Conservation (phyloP, 1,284 basidiomycete genomes). For the Microbotryum silenes-acaulis region DNA sequence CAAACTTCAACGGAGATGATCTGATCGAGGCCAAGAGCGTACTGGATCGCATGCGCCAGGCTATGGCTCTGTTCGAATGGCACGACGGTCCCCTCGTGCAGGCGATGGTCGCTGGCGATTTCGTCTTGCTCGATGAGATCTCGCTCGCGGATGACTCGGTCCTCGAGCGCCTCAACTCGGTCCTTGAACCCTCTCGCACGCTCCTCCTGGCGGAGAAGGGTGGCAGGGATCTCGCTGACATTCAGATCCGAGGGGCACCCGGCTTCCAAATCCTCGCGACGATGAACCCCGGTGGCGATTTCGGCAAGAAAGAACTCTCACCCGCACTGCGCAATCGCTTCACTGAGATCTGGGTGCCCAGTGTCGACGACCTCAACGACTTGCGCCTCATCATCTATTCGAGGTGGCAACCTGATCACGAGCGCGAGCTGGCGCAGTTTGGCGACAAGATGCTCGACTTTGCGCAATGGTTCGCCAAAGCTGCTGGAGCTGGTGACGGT, state of each 20-base stretch:
- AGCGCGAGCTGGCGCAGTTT: constrained; percentile 48
- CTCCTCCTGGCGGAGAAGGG: constrained; percentile 91
- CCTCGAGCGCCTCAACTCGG: constrained; percentile 92
- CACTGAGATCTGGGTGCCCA: constrained; percentile 98
- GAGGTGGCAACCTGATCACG: constrained; percentile 56
- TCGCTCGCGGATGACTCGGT: constrained; percentile 98
- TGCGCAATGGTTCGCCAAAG: constrained; percentile 65
- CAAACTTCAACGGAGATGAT: too few species aligned
- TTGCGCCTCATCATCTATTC: constrained; percentile 68
- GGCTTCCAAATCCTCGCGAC: constrained; percentile 89
- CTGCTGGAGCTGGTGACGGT: constrained; percentile 59
- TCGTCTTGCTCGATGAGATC: constrained; percentile 92
- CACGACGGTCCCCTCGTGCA: constrained; percentile 87
- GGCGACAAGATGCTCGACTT: constrained; percentile 70
- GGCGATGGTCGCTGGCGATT: constrained; percentile 78
- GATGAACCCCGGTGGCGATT: constrained; percentile 99
- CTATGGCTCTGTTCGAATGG: constrained; percentile 87
- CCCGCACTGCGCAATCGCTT: constrained; percentile 96
- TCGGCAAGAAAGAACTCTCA: constrained; percentile 97
- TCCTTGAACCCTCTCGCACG: constrained; percentile 80
- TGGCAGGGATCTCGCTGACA: constrained; percentile 61
- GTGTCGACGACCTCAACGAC: constrained; percentile 68
- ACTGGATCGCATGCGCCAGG: constrained; percentile 45
- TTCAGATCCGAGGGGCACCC: constrained; percentile 57
- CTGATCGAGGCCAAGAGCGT: constrained; percentile 39